Percentiles rank a stretch among this genome's conserved stretches.
Evolutionary conservation across 2,329 filamentous ascomycete species (phyloP).

Genomic region (Apiospora marii): DNA sequence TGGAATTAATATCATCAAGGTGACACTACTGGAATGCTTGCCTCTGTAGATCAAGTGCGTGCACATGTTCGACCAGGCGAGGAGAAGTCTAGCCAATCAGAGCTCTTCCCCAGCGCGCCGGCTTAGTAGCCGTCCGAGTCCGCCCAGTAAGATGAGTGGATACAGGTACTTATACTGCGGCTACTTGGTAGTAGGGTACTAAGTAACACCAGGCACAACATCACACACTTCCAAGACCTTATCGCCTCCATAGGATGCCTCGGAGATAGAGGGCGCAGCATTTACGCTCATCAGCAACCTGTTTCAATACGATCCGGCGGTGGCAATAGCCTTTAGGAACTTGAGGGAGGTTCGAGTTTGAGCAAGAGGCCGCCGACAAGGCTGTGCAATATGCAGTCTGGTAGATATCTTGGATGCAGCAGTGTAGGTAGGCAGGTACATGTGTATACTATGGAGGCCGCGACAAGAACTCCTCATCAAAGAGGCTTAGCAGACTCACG

Average conservation of each 20-base stretch:
- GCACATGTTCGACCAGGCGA: background rate
- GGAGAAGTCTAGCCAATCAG: background rate
- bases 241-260: background rate
- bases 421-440: background rate
- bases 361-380: slow-evolving; percentile 14
- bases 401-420: background rate
- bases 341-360: background rate
- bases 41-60: slow-evolving; percentile 2
- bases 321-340: background rate
- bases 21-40: background rate
- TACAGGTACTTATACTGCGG: background rate
- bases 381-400: background rate
- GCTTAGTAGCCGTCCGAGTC: background rate
- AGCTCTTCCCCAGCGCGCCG: background rate
- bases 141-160: background rate
- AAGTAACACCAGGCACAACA: background rate
- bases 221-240: slow-evolving; percentile 5
- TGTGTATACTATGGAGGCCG: background rate
- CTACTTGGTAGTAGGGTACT: background rate
- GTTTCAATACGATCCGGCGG: background rate
- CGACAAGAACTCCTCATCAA: background rate
- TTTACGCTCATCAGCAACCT: background rate
- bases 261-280: background rate
- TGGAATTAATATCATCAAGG: slow-evolving; percentile 10
- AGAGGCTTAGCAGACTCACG: background rate